Evolutionary conservation across 2,329 filamentous ascomycete species (phyloP).

Genomic region (Colletotrichum tofieldiae): DNA sequence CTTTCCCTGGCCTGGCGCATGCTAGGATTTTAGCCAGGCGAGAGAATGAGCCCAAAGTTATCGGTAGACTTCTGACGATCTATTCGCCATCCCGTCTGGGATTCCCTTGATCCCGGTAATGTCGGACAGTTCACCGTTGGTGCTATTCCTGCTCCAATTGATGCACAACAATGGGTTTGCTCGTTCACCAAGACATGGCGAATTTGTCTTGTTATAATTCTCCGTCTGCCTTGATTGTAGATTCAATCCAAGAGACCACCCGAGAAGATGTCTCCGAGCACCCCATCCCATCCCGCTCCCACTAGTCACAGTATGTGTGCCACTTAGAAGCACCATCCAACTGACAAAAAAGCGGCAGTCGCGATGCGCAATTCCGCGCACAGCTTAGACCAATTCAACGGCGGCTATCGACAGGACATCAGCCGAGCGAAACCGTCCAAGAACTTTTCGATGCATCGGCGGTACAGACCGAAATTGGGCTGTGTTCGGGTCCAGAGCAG

Average conservation of each 20-base stretch:
- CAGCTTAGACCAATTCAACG: no score
- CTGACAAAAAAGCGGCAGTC: no score
- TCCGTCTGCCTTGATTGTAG: neutral
- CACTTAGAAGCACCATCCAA: no score
- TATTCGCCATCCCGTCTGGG: neutral
- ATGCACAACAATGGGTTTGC: neutral
- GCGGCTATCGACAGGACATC: no score
- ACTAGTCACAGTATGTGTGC: no score
- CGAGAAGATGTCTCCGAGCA: neutral
- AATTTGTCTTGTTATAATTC: no score
- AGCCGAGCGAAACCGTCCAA: no score
- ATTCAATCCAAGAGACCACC: neutral
- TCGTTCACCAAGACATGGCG: neutral
- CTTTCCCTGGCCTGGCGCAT: neutral
- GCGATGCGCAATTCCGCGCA: no score
- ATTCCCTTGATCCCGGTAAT: neutral
- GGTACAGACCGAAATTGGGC: no score
- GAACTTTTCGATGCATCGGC: no score
- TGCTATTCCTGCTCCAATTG: neutral
- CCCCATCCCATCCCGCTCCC: no score
- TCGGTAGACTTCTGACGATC: neutral
- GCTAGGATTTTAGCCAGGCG: no score
- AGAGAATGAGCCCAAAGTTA: neutral
- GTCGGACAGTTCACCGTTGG: neutral
- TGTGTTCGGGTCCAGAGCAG: neutral